phyloP scores from a whole-genome alignment of 768 basidiomycete genomes.

The Lentinula edodes region DNA sequence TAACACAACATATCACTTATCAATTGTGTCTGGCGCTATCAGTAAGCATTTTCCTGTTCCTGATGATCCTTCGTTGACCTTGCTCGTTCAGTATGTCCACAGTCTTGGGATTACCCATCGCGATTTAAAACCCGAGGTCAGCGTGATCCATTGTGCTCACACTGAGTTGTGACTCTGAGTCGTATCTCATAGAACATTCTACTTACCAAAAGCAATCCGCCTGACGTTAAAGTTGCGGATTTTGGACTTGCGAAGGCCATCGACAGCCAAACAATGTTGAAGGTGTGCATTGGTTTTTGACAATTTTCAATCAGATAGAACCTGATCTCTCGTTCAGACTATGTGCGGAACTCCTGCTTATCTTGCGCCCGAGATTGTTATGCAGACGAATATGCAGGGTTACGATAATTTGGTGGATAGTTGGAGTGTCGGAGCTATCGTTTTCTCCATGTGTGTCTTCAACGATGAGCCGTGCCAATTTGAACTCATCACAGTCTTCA shows the following conservation, averaged over 20 bases:
- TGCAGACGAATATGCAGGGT: slow-evolving; percentile 55
- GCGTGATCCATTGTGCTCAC: slow-evolving; percentile 3
- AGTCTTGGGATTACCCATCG: slow-evolving; percentile 80
- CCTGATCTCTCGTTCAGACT: slow-evolving; percentile 43
- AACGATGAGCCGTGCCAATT: background rate
- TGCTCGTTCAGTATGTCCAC: slow-evolving; percentile 52
- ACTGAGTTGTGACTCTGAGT: background rate
- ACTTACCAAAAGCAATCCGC: slow-evolving; percentile 65
- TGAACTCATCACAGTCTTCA: slow-evolving; percentile 1
- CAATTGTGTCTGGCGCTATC: slow-evolving; percentile 80
- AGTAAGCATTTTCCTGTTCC: slow-evolving; percentile 31
- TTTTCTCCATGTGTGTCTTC: slow-evolving; percentile 72
- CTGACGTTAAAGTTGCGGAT: slow-evolving; percentile 85
- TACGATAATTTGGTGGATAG: slow-evolving; percentile 91
- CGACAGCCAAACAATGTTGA: slow-evolving; percentile 70
- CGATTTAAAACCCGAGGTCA: slow-evolving; percentile 85
- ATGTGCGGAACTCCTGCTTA: slow-evolving; percentile 97
- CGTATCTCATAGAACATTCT: slow-evolving; percentile 61
- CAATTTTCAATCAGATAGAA: slow-evolving; percentile 1
- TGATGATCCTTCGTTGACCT: background rate
- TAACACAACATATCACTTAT: slow-evolving; percentile 64
- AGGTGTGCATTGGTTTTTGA: slow-evolving; percentile 35
- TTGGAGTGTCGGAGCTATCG: slow-evolving; percentile 94
- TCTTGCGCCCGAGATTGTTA: slow-evolving; percentile 89
- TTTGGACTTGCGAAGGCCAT: slow-evolving; percentile 96